Percentiles rank a stretch among this genome's conserved stretches.
phyloP scores from a whole-genome alignment of 108 stramenopile species.

The Skeletonema grethae region DNA sequence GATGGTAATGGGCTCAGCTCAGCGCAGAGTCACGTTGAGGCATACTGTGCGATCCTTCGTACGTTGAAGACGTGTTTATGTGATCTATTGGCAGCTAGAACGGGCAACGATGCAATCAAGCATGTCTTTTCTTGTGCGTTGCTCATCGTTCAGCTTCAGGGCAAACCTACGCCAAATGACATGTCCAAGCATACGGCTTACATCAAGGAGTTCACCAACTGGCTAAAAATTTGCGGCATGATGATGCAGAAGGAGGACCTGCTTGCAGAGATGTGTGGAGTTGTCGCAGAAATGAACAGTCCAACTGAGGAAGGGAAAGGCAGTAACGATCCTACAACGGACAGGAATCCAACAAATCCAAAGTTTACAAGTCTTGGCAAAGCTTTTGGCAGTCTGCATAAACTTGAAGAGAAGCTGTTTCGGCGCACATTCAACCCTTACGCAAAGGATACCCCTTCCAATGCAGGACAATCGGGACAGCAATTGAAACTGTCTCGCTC shows the following conservation, averaged over 20 bases:
- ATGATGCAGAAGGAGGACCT: neutral
- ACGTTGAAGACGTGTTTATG: conserved; percentile 26
- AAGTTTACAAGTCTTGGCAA: neutral
- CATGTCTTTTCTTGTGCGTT: conserved; percentile 23
- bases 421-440: conserved; percentile 1
- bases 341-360: neutral
- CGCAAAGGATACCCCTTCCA: conserved; percentile 1
- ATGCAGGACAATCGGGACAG: neutral
- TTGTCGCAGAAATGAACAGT: neutral
- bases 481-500: neutral
- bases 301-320: neutral
- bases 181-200: conserved; percentile 2
- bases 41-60: conserved; percentile 6
- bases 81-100: neutral
- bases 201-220: conserved; percentile 20
- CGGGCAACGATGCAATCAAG: neutral
- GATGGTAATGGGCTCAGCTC: neutral
- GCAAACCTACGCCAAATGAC: neutral
- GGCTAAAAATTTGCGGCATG: conserved; percentile 14
- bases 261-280: neutral
- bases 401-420: neutral
- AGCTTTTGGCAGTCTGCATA: neutral
- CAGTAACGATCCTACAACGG: neutral
- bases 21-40: neutral
- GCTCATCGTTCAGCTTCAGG: conserved; percentile 2